Conservation (phyloP, 2,329 filamentous ascomycete genomes). For the Ophiobolus disseminans region DNA sequence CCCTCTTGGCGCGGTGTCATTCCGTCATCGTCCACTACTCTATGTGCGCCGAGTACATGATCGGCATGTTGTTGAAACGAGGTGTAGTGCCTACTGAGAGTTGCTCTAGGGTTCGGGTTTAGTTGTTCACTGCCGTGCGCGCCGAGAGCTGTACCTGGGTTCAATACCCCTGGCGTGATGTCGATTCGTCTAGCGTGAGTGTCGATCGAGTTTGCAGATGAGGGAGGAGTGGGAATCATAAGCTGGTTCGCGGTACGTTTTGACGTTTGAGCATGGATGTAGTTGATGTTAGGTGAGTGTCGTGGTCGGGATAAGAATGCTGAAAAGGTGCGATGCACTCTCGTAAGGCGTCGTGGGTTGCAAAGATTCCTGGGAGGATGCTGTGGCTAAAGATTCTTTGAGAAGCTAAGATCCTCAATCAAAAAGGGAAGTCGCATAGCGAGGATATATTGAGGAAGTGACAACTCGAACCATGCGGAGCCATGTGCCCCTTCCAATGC, state of each 20-base stretch:
- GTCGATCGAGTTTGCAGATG: constrained; percentile 10
- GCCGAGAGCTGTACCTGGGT: constrained; percentile 7
- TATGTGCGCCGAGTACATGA: constrained; percentile 6
- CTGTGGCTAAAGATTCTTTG: no score
- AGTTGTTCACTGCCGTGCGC: constrained; percentile 1
- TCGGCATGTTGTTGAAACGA: constrained; percentile 39
- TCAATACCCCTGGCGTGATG: constrained; percentile 3
- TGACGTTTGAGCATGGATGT: constrained; percentile 18
- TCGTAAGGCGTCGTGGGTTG: no score
- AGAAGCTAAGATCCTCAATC: no score
- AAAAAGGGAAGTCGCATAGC: no score
- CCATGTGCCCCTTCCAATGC: no score
- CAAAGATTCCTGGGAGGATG: no score
- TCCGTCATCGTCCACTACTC: constrained; percentile 6
- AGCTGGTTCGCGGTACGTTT: constrained; percentile 13
- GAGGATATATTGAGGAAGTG: no score
- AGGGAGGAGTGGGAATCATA: constrained; percentile 22
- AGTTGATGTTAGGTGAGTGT: background rate
- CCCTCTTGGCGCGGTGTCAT: constrained; percentile 22
- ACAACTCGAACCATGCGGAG: no score
- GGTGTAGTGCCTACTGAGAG: constrained; percentile 24
- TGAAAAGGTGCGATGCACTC: background rate
- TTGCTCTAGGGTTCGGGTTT: constrained; percentile 8
- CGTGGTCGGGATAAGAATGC: background rate
- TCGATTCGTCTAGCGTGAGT: constrained; percentile 7